phyloP scores from a whole-genome alignment of 257 asterid genomes.

The Solanum peruvianum region DNA sequence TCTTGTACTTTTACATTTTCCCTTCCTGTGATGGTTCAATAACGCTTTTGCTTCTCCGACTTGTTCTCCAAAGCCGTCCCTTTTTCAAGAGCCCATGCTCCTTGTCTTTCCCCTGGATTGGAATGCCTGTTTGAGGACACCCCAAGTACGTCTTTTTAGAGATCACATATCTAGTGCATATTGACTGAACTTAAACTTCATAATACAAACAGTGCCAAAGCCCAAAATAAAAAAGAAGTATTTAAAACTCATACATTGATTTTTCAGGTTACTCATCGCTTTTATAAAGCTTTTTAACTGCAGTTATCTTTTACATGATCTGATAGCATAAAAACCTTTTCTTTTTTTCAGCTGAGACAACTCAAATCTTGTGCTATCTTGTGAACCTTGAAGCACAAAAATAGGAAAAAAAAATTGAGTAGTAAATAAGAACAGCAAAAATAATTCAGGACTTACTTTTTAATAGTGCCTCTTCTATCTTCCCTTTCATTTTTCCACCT shows the following conservation, averaged over 20 bases:
- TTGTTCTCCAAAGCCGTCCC: background rate
- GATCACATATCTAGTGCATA: background rate
- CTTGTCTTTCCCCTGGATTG: background rate
- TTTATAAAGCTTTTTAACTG: background rate
- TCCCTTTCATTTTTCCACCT: background rate
- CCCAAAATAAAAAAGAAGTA: background rate
- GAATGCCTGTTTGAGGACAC: background rate
- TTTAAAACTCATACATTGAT: background rate
- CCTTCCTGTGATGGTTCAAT: background rate
- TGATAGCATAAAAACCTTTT: background rate
- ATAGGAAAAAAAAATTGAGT: background rate
- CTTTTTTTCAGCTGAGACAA: background rate
- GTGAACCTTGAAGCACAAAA: background rate
- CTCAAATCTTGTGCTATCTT: background rate
- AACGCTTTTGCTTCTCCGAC: background rate
- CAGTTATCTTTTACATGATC: background rate
- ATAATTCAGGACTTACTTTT: background rate
- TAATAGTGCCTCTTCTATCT: background rate
- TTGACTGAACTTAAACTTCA: background rate
- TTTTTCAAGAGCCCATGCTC: background rate
- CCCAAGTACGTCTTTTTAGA: background rate
- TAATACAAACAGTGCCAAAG: background rate
- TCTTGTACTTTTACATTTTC: background rate
- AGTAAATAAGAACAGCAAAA: too few species aligned
- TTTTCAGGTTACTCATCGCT: background rate